A percentile compares a stretch with the other conserved stretches of the same genome.
phyloP scores from a whole-genome alignment of 805 yeast genomes.

The Tetrapisispora arboricola region DNA sequence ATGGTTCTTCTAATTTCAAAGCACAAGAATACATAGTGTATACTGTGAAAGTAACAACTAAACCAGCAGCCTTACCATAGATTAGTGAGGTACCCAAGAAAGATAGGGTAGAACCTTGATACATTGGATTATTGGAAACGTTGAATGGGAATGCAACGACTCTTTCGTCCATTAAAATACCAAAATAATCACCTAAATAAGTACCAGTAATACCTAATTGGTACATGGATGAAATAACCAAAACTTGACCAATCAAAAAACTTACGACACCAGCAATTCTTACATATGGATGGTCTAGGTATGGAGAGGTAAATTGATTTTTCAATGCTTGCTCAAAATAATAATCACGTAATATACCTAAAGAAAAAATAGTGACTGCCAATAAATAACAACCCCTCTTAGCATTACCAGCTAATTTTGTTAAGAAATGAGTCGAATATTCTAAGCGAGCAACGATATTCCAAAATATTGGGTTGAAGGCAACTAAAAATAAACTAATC shows the following conservation, averaged over 20 bases:
- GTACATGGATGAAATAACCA: slow-evolving; percentile 82
- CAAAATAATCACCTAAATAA: slow-evolving; percentile 93
- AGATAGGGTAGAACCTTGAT: slow-evolving; percentile 80
- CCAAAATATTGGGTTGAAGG: slow-evolving; percentile 94
- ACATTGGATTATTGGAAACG: slow-evolving; percentile 90
- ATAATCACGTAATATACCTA: slow-evolving; percentile 77
- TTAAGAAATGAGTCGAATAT: slow-evolving; percentile 63
- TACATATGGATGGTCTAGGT: slow-evolving; percentile 34
- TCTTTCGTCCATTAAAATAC: slow-evolving; percentile 82
- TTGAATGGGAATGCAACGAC: slow-evolving; percentile 92
- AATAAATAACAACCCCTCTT: slow-evolving; percentile 74
- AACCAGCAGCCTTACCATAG: slow-evolving; percentile 85
- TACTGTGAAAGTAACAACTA: slow-evolving; percentile 62
- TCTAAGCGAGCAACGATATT: slow-evolving; percentile 84
- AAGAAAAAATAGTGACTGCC: slow-evolving; percentile 71
- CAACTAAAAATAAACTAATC: slow-evolving; percentile 55
- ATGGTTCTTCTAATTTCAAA: slow-evolving; percentile 86
- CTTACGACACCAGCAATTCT: slow-evolving; percentile 42
- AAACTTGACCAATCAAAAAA: slow-evolving; percentile 64
- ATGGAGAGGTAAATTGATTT: slow-evolving; percentile 58
- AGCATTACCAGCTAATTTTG: slow-evolving; percentile 62
- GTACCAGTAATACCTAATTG: slow-evolving; percentile 93
- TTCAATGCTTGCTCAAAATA: slow-evolving; percentile 61
- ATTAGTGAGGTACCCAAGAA: slow-evolving; percentile 86
- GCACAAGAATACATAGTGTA: slow-evolving; percentile 77